Evolutionary conservation across 768 basidiomycete genomes (phyloP), one percentile per base, ranked within the genome.

Genomic region (Panellus pusillus): DNA sequence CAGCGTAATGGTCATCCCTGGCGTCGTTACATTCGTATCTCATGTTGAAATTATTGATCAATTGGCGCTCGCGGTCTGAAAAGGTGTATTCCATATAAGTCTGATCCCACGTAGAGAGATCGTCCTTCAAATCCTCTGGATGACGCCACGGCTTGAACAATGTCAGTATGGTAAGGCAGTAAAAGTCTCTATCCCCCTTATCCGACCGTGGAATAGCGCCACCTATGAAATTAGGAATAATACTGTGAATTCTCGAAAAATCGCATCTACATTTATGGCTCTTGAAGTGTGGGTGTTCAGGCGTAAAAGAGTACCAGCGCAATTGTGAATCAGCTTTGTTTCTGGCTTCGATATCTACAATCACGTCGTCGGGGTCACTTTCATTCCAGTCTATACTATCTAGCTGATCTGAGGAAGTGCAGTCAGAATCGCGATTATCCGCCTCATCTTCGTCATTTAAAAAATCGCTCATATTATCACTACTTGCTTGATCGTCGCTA

Each of bases 21-120:
- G 62, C 69, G 60, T 69, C 68, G 11, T 55, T 28, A 42, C 69
- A 71, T 40, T 68, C 67, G 47, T 68, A 68, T 12, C 50, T 15
- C 13, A 71, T 12, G 43, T 66, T 61, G 38, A 69, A 58, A 32
- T 68, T 64, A 2, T 48, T 31, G 61, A 70, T 66, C 5, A 68
- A 29, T n/a, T 57, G 2, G 9, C 2, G 7, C 17, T 65, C 51
- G n/a, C 40, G 4, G 3, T 17, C 7, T 5, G 60, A 48, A 44
- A 68, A 62, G 4, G 55, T 19, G 44, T 62, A 40, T 6, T 15
- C 18, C 17, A 18, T 18, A 46, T 61, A 66, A 7, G 61, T 47
- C 15, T 57, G 52, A 44, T 61, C 47, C 61, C 67, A 64, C 3
- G 57, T 40, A 15, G 50, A 19, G 18, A 28, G 28, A 9, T 54